Evolutionary conservation across 805 yeast species (phyloP), one percentile per base, ranked within the genome.

Genomic region (Yamadazyma sp.): DNA sequence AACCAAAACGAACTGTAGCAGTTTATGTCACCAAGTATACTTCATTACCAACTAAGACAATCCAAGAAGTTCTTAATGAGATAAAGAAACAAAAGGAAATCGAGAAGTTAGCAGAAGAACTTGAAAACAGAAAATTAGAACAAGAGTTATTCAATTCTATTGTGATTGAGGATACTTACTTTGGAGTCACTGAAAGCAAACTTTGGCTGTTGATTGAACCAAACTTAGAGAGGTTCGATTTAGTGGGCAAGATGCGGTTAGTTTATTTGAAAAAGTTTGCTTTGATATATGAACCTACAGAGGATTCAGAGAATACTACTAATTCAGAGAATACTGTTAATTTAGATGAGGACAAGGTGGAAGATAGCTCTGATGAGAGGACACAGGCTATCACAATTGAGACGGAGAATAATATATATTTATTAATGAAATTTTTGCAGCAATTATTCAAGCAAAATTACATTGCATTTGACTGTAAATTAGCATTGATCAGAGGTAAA

Each of bases 1-100:
- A 86, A 45, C 96, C 96, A 0, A 68, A 76, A 34, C 58, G 95
- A 41, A 75, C 82, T 8, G 91, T 87, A 0, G 79, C 75, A 44
- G 68, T 87, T n/a, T 65, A 58, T 21, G 48, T 63, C 6, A 60
- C 68, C 1, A 42, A 48, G n/a, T 35, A 48, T 5, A 52, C 67
- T 0, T 48, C 42, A 7, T 38, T 62, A 2, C 86, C 87, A 0
- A 31, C 23, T 12, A 23, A 36, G 11, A 29, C 33, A 15, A 23
- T 37, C 3, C 18, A 34, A 9, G 73, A 73, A 33, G 73, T 75
- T 0, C 48, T 69, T 2, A 35, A 38, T 7, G 31, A 36, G 23
- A n/a, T 19, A 11, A 27, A 34, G 11, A 42, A 48, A 13, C 42
- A 42, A 32, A 49, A 45, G 38, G 53, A 47, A 32, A 52, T 39